Base-by-base conservation (phyloP, 371 early-diverging fungal species). In the Conidiobolus incongruus region DNA sequence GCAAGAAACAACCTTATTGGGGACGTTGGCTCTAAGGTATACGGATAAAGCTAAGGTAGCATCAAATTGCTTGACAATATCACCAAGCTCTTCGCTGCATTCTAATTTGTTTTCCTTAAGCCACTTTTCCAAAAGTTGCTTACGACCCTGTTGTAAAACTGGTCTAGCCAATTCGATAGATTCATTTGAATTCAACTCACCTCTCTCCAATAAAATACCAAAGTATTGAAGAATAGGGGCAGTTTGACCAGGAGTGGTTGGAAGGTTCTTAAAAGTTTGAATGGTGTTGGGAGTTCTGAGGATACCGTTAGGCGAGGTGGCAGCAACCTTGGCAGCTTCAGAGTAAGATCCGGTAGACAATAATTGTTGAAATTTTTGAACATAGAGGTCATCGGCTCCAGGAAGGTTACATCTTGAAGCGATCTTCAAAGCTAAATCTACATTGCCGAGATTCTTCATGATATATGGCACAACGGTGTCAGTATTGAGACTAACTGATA, bases 171-270 rank as follows among this genome's bases (percentile, higher is more conserved):
- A 72, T 55, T 93, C 93, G 20, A 95, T 58, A 2, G 92, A 85
- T 63, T 96, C 97, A 54, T 73, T 68, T 53, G 81, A 77, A 71
- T 94, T 96, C 39, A 96, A 65, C 40, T 74, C 72, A 17, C 89
- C 90, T 64, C 84, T 89, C 53, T 96, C 95, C 16, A 96, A 65
- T n/a, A 96, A 61, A 12, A 82, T 81, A 24, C 88, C 90, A 66
- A 96, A 96, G 68, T 96, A 96, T 57, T 92, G 90, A 38, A 95
- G 66, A 50, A 96, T 85, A 7, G 97, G 95, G 15, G 89, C 76
- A 11, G 86, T 58, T 56, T 85, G 81, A 15, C 87, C 90, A 6
- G 78, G 73, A 10, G 63, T 54, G 30, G 72, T 77, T 20, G 81
- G 76, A 28, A 86, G 59, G 40, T 81, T 68, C 62, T 91, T 86